phyloP scores from a whole-genome alignment of 768 basidiomycete genomes.

The Hypholoma fasciculare region DNA sequence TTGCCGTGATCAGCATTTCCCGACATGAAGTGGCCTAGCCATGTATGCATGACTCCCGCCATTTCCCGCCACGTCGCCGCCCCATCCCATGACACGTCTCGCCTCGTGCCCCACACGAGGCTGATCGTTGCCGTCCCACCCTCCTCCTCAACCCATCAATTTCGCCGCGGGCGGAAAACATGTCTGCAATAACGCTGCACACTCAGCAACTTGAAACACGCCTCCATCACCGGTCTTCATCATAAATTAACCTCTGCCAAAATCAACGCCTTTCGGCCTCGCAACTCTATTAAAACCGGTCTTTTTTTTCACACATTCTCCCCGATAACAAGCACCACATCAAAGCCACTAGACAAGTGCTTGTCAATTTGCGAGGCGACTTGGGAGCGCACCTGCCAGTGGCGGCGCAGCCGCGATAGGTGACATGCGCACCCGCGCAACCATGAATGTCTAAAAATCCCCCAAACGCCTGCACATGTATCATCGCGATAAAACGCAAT shows the following conservation, averaged over 20 bases:
- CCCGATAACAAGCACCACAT: too few species aligned
- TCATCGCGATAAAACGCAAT: too few species aligned
- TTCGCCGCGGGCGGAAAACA: background rate
- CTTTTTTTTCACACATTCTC: too few species aligned
- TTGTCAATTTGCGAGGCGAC: too few species aligned
- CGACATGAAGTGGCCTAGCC: background rate
- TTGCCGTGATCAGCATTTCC: background rate
- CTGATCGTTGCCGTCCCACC: background rate
- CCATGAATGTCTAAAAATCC: background rate
- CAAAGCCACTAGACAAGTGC: too few species aligned
- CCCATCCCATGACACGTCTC: background rate
- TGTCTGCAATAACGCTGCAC: background rate
- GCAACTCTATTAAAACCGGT: too few species aligned
- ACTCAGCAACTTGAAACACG: background rate
- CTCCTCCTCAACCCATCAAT: too few species aligned
- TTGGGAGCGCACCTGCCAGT: background rate
- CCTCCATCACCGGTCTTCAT: background rate
- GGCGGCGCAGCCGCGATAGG: background rate
- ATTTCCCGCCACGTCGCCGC: background rate
- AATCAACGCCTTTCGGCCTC: background rate
- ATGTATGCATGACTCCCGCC: background rate
- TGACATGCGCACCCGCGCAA: background rate
- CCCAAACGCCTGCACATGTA: too few species aligned
- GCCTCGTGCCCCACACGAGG: background rate
- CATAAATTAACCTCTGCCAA: too few species aligned